These are phyloP conservation scores for Gossypium raimondii DNA, from an alignment of 345 rosid genomes.

Conservation along the genomic window DNA sequence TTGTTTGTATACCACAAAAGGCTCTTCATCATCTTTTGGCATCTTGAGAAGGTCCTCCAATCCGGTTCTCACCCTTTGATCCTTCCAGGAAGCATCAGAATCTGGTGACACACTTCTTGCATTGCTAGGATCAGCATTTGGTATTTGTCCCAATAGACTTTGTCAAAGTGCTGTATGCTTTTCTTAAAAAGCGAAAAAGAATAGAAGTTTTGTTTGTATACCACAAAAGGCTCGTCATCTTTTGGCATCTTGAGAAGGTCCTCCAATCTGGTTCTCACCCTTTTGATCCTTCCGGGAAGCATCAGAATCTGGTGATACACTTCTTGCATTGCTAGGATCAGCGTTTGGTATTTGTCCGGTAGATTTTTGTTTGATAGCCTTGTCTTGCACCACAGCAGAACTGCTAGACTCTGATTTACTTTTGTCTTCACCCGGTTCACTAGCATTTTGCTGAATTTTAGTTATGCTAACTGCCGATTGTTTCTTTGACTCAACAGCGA, in stretches of 20 bases:
- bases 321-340: conserved; percentile 9
- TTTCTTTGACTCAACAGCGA: conserved; percentile 55
- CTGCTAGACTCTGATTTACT: conserved; percentile 21
- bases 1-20: neutral
- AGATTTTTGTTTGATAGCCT: conserved; percentile 12
- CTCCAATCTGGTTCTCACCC: conserved; percentile 18
- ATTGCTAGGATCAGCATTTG: conserved; percentile 12
- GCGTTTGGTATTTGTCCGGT: conserved; percentile 6
- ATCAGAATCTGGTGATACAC: conserved; percentile 13
- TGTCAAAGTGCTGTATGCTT: neutral
- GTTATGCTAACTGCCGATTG: conserved; percentile 26
- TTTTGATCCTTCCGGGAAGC: conserved; percentile 26
- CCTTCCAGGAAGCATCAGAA: conserved; percentile 23
- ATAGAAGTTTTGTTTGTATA: neutral
- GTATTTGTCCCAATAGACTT: conserved; percentile 15
- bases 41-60: conserved; percentile 20
- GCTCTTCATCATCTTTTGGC: conserved; percentile 11
- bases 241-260: conserved; percentile 18
- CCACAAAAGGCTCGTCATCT: neutral
- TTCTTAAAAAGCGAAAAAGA: neutral
- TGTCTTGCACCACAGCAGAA: conserved; percentile 15
- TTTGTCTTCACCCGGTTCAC: neutral
- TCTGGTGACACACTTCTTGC: neutral
- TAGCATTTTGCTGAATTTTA: conserved; percentile 33
- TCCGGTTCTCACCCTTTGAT: conserved; percentile 23